phyloP scores from a whole-genome alignment of 305 asterid species.

The Fraxinus velutina region DNA sequence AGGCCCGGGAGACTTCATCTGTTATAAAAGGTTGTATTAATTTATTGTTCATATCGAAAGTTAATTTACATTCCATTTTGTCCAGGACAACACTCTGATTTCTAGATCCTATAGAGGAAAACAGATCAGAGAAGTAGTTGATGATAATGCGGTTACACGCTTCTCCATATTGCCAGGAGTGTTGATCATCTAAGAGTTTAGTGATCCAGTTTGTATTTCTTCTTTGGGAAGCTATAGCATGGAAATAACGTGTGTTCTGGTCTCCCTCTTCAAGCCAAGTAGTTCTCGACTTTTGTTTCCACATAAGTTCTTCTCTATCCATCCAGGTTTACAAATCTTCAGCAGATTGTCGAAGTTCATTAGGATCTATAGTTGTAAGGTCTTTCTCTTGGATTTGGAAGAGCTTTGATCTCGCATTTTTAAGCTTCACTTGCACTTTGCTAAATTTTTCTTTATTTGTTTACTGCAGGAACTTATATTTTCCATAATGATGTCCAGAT shows the following conservation, averaged over 20 bases:
- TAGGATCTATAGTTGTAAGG: background rate
- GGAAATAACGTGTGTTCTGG: background rate
- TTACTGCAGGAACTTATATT: background rate
- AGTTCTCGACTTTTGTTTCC: background rate
- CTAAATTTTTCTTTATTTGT: background rate
- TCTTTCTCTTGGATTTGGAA: background rate
- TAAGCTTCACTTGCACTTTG: background rate
- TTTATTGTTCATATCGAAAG: background rate
- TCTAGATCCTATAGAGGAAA: background rate
- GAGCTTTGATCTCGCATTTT: background rate
- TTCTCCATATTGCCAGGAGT: background rate
- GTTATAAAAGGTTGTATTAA: background rate
- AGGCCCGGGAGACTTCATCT: background rate
- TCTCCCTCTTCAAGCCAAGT: background rate
- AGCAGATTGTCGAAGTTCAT: background rate
- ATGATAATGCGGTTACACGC: background rate
- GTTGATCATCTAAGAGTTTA: background rate
- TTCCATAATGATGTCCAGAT: background rate
- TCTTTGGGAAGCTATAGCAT: background rate
- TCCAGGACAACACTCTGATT: background rate
- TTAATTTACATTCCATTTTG: background rate
- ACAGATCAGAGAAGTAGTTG: background rate
- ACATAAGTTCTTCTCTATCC: background rate
- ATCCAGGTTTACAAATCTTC: background rate
- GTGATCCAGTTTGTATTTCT: background rate